Evolutionary conservation across 2,329 filamentous ascomycete species (phyloP), one percentile per base, ranked within the genome.

Genomic region (Diaporthe citrichinensis): DNA sequence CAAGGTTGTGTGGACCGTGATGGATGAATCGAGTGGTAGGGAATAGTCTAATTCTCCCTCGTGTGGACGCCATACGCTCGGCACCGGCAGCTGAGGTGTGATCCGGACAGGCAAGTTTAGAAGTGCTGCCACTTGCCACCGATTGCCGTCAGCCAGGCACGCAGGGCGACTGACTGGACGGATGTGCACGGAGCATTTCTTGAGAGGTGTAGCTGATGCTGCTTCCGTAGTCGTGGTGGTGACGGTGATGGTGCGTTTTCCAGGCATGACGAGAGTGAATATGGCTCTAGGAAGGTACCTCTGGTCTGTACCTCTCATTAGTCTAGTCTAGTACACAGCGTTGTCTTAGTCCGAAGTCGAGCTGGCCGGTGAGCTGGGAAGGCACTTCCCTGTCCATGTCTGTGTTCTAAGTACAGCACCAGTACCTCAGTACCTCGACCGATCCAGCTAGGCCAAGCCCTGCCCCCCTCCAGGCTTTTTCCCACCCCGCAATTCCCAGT

Each of bases 361-460:
- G 65, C 65, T 69, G 65, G 65, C 65, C 65, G 46, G 65, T 69
- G 65, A 28, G 49, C 65, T 69, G 65, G 65, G 65, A 69, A 41
- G 23, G 34, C 65, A 39, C 49, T 69, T 69, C 65, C 65, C 65
- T 69, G 65, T 69, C 65, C 31, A 51, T 55, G 31, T 53, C 46
- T 39, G 62, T 68, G 62, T 53, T 28, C 28, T 39, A 53, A 3
- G 20, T 34, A 67, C 28, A 49, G 41, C 61, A 49, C 25, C 28
- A 28, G 61, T 65, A 65, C 39, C 9, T 10, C 20, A 34, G 55
- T 51, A 67, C 44, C 23, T 17, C 17, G 28, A 34, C 28, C 44
- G 31, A 51, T 67, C 31, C 44, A 51, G 62, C 44, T 25, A 15
- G 62, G 44, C 62, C 62, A 51, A 51, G 62, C 41, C 62, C 62